Percentiles rank a stretch among this genome's conserved stretches.
phyloP scores from a whole-genome alignment of 202 grass and related monocot genomes.

The Elaeis oleifera region DNA sequence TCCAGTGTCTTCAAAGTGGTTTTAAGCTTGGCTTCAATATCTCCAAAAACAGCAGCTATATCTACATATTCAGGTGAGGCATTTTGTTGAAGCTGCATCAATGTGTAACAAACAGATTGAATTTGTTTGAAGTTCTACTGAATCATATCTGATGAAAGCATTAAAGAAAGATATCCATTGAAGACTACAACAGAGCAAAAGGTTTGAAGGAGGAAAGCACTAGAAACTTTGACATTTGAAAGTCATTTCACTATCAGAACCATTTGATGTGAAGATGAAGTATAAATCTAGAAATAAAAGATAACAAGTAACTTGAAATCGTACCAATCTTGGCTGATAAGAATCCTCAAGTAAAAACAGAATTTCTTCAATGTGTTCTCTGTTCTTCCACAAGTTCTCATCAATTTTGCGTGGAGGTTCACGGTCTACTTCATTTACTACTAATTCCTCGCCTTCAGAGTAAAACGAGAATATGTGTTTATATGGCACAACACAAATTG shows the following conservation, averaged over 20 bases:
- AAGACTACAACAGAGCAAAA: too few species aligned
- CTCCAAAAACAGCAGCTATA: constrained; percentile 46
- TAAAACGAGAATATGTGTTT: constrained; percentile 2
- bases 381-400: constrained; percentile 99
- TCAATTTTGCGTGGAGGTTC: constrained; percentile 84
- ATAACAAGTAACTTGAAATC: not conserved
- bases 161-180: too few species aligned
- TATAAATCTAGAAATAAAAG: too few species aligned
- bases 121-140: not conserved
- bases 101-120: constrained; percentile 29
- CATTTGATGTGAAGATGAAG: too few species aligned
- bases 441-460: constrained; percentile 56
- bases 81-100: constrained; percentile 65
- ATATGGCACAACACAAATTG: too few species aligned
- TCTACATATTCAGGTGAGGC: constrained; percentile 41
- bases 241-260: too few species aligned
- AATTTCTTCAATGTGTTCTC: constrained; percentile 96
- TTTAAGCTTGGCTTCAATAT: constrained; percentile 71
- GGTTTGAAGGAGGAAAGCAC: too few species aligned
- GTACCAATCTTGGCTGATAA: constrained; percentile 47
- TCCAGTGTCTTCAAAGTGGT: constrained; percentile 61
- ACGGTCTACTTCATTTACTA: constrained; percentile 48
- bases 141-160: too few species aligned
- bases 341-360: constrained; percentile 61
- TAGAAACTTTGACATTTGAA: too few species aligned